Evolutionary conservation across 768 basidiomycete species (phyloP), one percentile per base, ranked within the genome.

Genomic region (Kwoniella heveanensis): DNA sequence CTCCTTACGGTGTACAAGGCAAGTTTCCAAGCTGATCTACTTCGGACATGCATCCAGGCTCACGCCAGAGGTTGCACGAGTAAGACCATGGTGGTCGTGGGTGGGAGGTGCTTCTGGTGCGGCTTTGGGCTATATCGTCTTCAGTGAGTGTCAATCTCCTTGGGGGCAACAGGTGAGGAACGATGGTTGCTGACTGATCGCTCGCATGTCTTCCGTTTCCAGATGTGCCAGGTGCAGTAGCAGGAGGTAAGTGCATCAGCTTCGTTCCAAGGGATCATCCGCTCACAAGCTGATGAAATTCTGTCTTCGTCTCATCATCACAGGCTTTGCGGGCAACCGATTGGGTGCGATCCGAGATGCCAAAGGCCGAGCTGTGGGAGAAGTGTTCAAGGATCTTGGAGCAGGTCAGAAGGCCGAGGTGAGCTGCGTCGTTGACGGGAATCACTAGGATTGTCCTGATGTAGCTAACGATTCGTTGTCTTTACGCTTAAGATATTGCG

Each of bases 271-370:
- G n/a, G n/a, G n/a, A n/a, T n/a, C n/a, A n/a, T n/a, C n/a, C n/a
- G n/a, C n/a, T n/a, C n/a, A n/a, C n/a, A n/a, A n/a, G n/a, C n/a
- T n/a, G n/a, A n/a, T n/a, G n/a, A n/a, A n/a, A n/a, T n/a, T n/a
- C n/a, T n/a, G n/a, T n/a, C n/a, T n/a, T 32, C 32, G 32, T 6
- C 32, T 19, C 46, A 46, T 9, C n/a, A 12, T 22, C 15, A 3
- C 50, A 79, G 78, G 88, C 2, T 85, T 88, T 68, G 90, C 91
- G 0, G 93, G 93, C 0, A 95, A 93, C 76, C 83, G 91, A n/a
- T 81, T 96, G 27, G 93, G 93, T 47, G 91, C 92, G 2, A 83
- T 97, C 51, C 84, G 93, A 61, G 93, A 97, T 74, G 93, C 93
- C 2, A 97, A 97, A 82, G 82, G 93, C 10, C 92, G 91, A 84